A percentile compares a stretch with the other conserved stretches of the same genome.
phyloP scores from a whole-genome alignment of 148 eudicot genomes.

The Rheum nobile region DNA sequence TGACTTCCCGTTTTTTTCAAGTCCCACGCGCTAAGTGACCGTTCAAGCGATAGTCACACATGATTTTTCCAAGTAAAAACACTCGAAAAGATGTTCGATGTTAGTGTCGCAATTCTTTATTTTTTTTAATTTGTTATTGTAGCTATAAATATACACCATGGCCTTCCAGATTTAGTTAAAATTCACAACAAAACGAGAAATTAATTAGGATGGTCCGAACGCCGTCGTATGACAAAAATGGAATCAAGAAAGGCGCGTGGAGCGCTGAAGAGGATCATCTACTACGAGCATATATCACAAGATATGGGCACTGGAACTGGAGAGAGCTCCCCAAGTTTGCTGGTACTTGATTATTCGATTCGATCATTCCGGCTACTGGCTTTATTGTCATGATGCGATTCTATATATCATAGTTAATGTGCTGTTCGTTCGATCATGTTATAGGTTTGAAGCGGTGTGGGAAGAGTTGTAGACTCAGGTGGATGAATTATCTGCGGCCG shows the following conservation, averaged over 20 bases:
- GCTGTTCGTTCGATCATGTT: not conserved
- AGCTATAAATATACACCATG: too few species aligned
- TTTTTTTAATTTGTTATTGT: too few species aligned
- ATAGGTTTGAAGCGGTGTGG: slow-evolving; percentile 7
- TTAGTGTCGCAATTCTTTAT: not conserved
- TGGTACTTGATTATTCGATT: not conserved
- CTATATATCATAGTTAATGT: too few species aligned
- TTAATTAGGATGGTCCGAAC: not conserved
- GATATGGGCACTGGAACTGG: slow-evolving; percentile 2
- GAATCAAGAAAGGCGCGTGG: slow-evolving; percentile 7
- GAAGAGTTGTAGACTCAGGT: slow-evolving; percentile 8
- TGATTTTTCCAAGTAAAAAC: not conserved
- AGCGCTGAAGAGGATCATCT: not conserved
- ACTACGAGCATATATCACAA: not conserved
- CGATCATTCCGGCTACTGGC: too few species aligned
- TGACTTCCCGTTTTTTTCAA: not conserved
- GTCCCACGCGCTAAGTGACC: not conserved
- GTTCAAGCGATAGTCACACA: not conserved
- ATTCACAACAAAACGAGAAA: too few species aligned
- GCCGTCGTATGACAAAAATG: not conserved
- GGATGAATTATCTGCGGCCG: slow-evolving; percentile 7
- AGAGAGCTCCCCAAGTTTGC: not conserved
- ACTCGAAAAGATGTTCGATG: not conserved
- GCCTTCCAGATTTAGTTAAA: too few species aligned
- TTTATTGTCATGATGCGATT: too few species aligned